Percentiles rank a stretch among this genome's conserved stretches.
Evolutionary conservation across 345 rosid species (phyloP).

Genomic region (Citrus glauca): DNA sequence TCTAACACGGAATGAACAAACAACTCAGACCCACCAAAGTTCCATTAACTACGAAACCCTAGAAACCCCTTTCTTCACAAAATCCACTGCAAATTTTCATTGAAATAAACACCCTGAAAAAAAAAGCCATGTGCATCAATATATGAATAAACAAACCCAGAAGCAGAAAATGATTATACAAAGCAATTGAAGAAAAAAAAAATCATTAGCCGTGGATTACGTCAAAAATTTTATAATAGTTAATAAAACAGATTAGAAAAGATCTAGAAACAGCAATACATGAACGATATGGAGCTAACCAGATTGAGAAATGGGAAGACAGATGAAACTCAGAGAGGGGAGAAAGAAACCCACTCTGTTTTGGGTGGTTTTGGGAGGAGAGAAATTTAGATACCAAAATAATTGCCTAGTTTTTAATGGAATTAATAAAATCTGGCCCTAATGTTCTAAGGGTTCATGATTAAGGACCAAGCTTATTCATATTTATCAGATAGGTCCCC

Average conservation of each 20-base stretch:
- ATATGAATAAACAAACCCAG: not conserved
- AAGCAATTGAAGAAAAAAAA: not conserved
- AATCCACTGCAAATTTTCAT: not conserved
- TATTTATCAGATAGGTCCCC: not conserved
- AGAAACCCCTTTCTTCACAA: conserved; percentile 20
- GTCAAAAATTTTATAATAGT: not conserved
- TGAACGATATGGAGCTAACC: conserved; percentile 19
- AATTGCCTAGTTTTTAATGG: too few species aligned
- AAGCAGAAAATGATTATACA: not conserved
- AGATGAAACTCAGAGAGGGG: conserved; percentile 21
- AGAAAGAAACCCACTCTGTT: conserved; percentile 23
- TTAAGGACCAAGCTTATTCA: too few species aligned
- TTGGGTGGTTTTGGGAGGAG: conserved; percentile 10
- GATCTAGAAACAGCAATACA: not conserved
- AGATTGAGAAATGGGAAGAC: conserved; percentile 35
- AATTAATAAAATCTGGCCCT: not conserved
- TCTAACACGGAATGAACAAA: conserved; percentile 1
- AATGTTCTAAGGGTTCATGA: not conserved
- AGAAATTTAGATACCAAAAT: conserved; percentile 11
- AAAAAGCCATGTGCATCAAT: conserved; percentile 12
- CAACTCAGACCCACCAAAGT: conserved; percentile 12
- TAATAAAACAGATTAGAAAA: not conserved
- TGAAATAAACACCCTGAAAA: conserved; percentile 26
- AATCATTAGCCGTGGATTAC: not conserved
- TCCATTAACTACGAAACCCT: conserved; percentile 23